Base-by-base conservation (phyloP, 306 rosid species). In the Prunus salicina region DNA sequence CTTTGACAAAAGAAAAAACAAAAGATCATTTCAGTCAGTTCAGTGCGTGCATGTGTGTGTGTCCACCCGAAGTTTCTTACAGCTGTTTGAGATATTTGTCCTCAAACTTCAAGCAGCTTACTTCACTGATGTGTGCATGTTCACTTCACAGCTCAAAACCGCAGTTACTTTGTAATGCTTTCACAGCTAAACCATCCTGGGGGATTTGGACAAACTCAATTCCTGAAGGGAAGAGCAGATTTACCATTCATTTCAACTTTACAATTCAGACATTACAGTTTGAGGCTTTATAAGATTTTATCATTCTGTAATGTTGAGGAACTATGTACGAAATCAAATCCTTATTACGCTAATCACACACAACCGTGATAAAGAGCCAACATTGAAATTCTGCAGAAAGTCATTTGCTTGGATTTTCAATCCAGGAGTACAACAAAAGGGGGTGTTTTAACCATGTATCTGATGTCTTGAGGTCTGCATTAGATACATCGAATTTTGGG, bases 381-480 rank as follows among this genome's bases (percentile, higher is more conserved):
- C 67, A 78, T 45, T 57, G 58, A 62, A 80, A 58, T 61, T 34
- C 43, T 47, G 63, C 11, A 53, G 25, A 85, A 85, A 80, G 84
- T 78, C 62, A 69, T 66, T 80, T 60, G 57, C 73, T 71, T 67
- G 27, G 76, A 79, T 63, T 79, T 69, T 77, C 64, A 76, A 74
- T 69, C 83, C 83, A 84, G 72, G 74, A 79, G 74, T 80, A 41
- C 83, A 82, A 56, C 64, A 68, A 63, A 60, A 50, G 32, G 28
- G 78, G 60, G 69, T 83, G 76, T 75, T 74, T 85, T 76, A 72
- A 86, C 86, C 83, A 64, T 55, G 79, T 55, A 76, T 58, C 78
- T 84, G 85, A 78, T 81, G 80, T 84, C 94, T 77, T 65, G 88
- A 67, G 87, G 73, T 62, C 84, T 80, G 52, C 77, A 53, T 27